Evolutionary conservation across 148 eudicot species (phyloP).

Genomic region (Persicaria tinctoria): DNA sequence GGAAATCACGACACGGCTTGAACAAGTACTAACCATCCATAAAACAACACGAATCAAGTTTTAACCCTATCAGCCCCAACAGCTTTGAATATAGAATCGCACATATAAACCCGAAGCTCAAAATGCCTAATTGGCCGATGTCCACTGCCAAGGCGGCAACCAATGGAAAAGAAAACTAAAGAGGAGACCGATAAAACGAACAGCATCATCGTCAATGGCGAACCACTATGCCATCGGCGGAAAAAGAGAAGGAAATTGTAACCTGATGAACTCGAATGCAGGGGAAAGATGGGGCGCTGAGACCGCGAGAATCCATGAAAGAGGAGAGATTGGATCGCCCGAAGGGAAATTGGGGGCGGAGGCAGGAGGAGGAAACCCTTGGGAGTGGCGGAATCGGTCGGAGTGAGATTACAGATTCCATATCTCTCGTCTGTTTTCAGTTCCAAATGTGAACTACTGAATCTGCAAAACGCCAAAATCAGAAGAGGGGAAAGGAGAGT

Average conservation of each 20-base stretch:
- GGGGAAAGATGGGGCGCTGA: constrained; percentile 14
- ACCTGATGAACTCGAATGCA: constrained; percentile 58
- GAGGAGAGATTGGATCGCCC: constrained; percentile 11
- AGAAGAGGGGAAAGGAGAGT: too few species aligned
- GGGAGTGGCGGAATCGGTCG: constrained; percentile 1
- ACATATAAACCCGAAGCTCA: not conserved
- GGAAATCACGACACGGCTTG: not conserved
- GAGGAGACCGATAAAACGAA: not conserved
- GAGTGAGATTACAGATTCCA: constrained; percentile 13
- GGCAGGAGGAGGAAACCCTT: constrained; percentile 19
- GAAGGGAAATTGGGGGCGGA: constrained; percentile 12
- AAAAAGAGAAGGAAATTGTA: not conserved
- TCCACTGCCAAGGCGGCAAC: too few species aligned
- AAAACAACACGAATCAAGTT: not conserved
- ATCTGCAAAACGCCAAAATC: too few species aligned
- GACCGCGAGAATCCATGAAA: constrained; percentile 20
- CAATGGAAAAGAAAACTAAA: not conserved
- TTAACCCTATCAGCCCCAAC: not conserved
- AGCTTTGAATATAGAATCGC: not conserved
- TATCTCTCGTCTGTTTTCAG: constrained; percentile 7
- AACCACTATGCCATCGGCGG: not conserved
- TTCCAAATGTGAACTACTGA: not conserved
- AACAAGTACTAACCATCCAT: not conserved
- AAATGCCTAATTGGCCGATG: not conserved
- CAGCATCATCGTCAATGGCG: not conserved